Percentiles rank a stretch among this genome's conserved stretches.
phyloP scores from a whole-genome alignment of 129 eudicot genomes.

The Pseudognaphalium luteoalbum region DNA sequence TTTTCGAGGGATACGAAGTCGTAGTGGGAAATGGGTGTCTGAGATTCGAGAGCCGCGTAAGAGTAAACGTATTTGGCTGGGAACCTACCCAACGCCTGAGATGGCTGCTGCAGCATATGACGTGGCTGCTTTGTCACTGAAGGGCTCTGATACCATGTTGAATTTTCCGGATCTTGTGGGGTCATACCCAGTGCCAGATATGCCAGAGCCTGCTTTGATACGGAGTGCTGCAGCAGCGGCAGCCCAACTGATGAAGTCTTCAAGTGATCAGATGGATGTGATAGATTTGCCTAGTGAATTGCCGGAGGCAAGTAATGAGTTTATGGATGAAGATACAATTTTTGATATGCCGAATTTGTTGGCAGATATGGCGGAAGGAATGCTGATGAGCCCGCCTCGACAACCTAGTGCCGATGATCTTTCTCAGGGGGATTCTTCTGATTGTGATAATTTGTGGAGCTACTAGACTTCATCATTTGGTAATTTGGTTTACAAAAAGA shows the following conservation, averaged over 20 bases:
- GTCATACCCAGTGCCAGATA: conserved; percentile 20
- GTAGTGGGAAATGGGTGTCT: conserved; percentile 57
- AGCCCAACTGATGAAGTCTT: conserved; percentile 31
- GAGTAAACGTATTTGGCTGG: conserved; percentile 50
- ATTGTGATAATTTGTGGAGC: conserved; percentile 51
- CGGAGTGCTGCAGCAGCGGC: conserved; percentile 43
- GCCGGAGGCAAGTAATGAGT: conserved; percentile 23
- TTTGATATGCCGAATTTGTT: conserved; percentile 50
- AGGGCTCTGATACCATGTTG: conserved; percentile 39
- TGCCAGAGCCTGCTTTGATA: conserved; percentile 34
- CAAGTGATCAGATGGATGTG: neutral
- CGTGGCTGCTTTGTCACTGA: conserved; percentile 45
- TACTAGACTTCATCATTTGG: conserved; percentile 20
- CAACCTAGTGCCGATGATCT: conserved; percentile 20
- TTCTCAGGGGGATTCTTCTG: conserved; percentile 36
- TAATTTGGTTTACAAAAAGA: neutral
- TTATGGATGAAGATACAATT: conserved; percentile 43
- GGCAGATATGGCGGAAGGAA: conserved; percentile 59
- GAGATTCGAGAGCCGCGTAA: conserved; percentile 61
- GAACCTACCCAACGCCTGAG: conserved; percentile 50
- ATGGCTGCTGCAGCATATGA: conserved; percentile 61
- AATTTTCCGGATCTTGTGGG: conserved; percentile 36
- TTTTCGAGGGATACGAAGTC: conserved; percentile 43
- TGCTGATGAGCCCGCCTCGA: conserved; percentile 59
- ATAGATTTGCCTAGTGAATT: neutral